Evolutionary conservation across 164 flowering plant species (phyloP), one percentile per base, ranked within the genome.

Genomic region (Paratinospora sagittata): DNA sequence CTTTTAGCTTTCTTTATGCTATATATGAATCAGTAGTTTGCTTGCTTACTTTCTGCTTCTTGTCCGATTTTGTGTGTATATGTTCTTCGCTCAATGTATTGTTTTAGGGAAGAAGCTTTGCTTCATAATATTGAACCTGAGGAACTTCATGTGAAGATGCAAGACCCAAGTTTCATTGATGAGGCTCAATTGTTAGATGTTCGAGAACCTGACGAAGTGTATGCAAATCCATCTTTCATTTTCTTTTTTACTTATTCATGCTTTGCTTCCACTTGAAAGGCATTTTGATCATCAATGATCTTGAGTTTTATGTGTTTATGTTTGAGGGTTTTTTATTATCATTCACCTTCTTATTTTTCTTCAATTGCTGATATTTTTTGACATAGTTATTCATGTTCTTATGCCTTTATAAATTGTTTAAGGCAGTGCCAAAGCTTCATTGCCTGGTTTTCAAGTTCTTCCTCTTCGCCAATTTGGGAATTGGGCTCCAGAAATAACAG

Each of bases 151-250:
- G 65, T 57, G 34, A 94, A 85, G 84, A 77, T 94, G 90, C 95
- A 91, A 85, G 90, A 94, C 69, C 89, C 95, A 23, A 69, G 63
- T 74, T 94, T 94, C 78, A 19, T 75, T 45, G 86, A 91, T 73
- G 92, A 89, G 79, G 93, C 82, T 69, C 98, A 94, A 41, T 72
- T 94, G 76, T 83, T 94, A 75, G 98, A 94, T 83, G 97, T 94
- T 65, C 84, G 98, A 80, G 97, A 94, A 80, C 96, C 95, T 55
- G 95, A 90, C 2, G 97, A 94, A 89, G 87, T 94, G 98, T 94
- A 90, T 72, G 91, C 64, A 64, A n/a, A n/a, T 30, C 13, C 60
- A 34, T 36, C 1, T 66, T 12, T 66, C n/a, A 23, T 65, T 24
- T 70, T 52, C 58, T 52, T 52, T 16, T 52, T 19, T 52, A 52